Conservation (phyloP, 2,329 filamentous ascomycete species). For the Claviceps pusilla region DNA sequence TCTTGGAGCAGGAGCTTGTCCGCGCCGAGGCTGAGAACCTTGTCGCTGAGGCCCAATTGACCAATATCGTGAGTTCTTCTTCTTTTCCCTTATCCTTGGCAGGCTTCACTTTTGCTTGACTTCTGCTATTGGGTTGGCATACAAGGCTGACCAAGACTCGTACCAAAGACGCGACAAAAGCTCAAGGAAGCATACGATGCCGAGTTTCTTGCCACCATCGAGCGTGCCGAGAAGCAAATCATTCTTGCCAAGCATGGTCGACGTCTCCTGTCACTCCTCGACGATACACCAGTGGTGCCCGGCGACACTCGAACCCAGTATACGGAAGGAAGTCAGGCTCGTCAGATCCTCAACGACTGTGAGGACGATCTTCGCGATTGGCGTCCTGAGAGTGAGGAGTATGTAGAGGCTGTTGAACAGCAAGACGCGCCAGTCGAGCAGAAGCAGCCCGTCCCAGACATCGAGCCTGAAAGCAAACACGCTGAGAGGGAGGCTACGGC, state of each 20-base stretch:
- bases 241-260: constrained; percentile 85
- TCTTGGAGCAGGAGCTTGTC: constrained; percentile 90
- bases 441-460: constrained; percentile 10
- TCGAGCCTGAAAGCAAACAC: background rate
- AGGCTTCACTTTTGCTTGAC: background rate
- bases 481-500: background rate
- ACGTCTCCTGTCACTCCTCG: constrained; percentile 68
- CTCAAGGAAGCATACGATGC: constrained; percentile 86
- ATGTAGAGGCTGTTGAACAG: constrained; percentile 11
- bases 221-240: constrained; percentile 92
- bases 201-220: constrained; percentile 81
- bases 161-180: constrained; percentile 91
- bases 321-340: constrained; percentile 48
- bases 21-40: constrained; percentile 89
- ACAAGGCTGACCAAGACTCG: constrained; percentile 24
- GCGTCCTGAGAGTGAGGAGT: constrained; percentile 32
- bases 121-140: too few species aligned
- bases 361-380: constrained; percentile 77
- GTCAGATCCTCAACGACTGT: constrained; percentile 80
- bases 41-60: constrained; percentile 90
- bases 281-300: constrained; percentile 79
- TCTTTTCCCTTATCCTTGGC: background rate
- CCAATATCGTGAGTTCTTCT: constrained; percentile 61
- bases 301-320: constrained; percentile 65
- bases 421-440: constrained; percentile 12